Evolutionary conservation across 768 basidiomycete genomes (phyloP).

Genomic region (Suillus alpinus): DNA sequence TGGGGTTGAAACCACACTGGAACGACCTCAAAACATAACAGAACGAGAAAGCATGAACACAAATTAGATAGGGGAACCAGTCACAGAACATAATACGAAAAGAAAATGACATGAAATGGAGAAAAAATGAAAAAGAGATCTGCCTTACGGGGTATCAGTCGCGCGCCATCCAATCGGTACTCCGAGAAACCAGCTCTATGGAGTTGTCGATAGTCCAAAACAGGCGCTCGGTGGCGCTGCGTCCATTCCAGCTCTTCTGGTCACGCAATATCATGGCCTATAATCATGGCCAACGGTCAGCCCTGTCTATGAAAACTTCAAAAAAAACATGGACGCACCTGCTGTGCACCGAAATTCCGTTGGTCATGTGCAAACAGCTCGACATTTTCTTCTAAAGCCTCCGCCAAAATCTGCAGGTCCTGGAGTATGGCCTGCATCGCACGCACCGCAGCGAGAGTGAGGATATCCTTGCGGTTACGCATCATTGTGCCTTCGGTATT

Average conservation of each 20-base stretch:
- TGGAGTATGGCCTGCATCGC: conserved; percentile 83
- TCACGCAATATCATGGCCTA: conserved; percentile 95
- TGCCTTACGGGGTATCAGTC: conserved; percentile 38
- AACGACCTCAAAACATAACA: conserved; percentile 10
- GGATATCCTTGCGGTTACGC: conserved; percentile 75
- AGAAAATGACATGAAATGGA: neutral
- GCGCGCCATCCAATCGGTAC: conserved; percentile 82
- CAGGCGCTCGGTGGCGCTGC: conserved; percentile 85
- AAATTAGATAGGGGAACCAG: conserved; percentile 7
- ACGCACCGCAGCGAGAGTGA: conserved; percentile 69
- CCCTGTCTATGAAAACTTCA: neutral
- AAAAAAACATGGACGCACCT: conserved; percentile 48
- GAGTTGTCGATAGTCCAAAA: conserved; percentile 94
- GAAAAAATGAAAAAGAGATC: neutral
- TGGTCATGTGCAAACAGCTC: conserved; percentile 92
- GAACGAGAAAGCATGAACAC: conserved; percentile 12
- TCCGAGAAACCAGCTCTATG: conserved; percentile 80
- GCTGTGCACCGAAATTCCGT: conserved; percentile 95
- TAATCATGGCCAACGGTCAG: conserved; percentile 8
- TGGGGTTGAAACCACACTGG: conserved; percentile 6
- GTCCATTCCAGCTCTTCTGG: conserved; percentile 92
- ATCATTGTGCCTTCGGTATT: conserved; percentile 43
- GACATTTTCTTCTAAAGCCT: conserved; percentile 88
- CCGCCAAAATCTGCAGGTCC: conserved; percentile 82
- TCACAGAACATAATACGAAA: neutral